Evolutionary conservation across 345 rosid genomes (phyloP).

Genomic region (Alliaria petiolata): DNA sequence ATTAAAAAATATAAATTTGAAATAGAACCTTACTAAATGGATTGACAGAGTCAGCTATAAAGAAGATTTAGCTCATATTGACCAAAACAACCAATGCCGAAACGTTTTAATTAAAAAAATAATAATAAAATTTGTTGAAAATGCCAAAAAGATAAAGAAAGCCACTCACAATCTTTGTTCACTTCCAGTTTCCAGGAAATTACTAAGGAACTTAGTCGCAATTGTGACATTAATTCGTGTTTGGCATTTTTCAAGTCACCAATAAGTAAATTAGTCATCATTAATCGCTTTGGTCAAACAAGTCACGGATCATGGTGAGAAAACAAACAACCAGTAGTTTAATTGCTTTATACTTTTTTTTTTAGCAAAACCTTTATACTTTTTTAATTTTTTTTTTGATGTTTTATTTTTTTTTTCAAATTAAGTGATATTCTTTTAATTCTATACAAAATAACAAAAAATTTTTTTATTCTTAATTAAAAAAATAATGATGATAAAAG

Average conservation of each 20-base stretch:
- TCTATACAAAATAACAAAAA: no score
- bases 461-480: no score
- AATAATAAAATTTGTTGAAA: background rate
- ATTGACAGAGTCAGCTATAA: background rate
- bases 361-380: no score
- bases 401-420: no score
- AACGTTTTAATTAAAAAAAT: background rate
- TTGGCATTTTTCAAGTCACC: background rate
- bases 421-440: no score
- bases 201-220: constrained; percentile 13
- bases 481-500: no score
- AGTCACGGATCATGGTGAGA: no score
- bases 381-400: no score
- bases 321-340: no score
- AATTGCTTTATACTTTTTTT: no score
- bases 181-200: constrained; percentile 10
- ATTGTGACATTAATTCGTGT: background rate
- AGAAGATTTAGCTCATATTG: background rate
- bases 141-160: background rate
- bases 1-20: no score
- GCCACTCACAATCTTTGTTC: background rate
- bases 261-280: background rate
- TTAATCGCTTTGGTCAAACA: constrained; percentile 1
- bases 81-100: constrained; percentile 17
- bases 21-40: background rate